A percentile compares a stretch with the other conserved stretches of the same genome.
Conservation (phyloP, 2,329 filamentous ascomycete genomes). For the Orbilia ellipsospora region DNA sequence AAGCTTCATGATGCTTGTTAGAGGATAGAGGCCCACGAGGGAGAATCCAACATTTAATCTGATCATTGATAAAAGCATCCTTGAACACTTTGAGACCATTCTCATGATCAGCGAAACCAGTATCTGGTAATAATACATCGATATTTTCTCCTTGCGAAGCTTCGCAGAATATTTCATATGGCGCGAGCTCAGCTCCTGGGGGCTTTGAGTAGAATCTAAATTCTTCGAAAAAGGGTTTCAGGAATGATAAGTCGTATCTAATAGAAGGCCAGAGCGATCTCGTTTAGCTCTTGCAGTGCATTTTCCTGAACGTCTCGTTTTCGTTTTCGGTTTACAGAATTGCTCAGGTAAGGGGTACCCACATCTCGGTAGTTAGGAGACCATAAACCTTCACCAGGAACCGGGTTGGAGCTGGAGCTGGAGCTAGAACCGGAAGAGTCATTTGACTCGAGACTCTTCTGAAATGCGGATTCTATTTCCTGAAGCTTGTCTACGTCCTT, state of each 20-base stretch:
- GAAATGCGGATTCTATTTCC: too few relatives aligned
- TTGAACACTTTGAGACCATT: slow-evolving; percentile 1
- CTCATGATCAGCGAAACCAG: not conserved
- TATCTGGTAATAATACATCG: slow-evolving; percentile 18
- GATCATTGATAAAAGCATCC: slow-evolving; percentile 3
- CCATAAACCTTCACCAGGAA: not conserved
- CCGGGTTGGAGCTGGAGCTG: too few relatives aligned
- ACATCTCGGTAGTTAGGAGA: not conserved
- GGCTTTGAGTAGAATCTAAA: not conserved
- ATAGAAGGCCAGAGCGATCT: too few relatives aligned
- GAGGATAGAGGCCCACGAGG: not conserved
- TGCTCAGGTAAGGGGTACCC: not conserved
- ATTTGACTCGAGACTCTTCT: too few relatives aligned
- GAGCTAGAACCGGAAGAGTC: too few relatives aligned
- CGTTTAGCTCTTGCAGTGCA: too few relatives aligned
- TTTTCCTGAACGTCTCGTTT: too few relatives aligned
- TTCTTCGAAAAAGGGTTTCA: not conserved
- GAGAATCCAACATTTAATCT: slow-evolving; percentile 26
- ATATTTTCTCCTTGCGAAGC: slow-evolving; percentile 12
- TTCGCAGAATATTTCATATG: slow-evolving; percentile 2
- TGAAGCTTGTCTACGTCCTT: too few relatives aligned
- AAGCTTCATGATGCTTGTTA: not conserved
- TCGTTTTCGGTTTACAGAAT: too few relatives aligned
- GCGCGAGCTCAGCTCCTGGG: not conserved
- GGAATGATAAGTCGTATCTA: too few relatives aligned